Evolutionary conservation across 208 protist genomes (phyloP).

Genomic region (Wallacemonas sp.): DNA sequence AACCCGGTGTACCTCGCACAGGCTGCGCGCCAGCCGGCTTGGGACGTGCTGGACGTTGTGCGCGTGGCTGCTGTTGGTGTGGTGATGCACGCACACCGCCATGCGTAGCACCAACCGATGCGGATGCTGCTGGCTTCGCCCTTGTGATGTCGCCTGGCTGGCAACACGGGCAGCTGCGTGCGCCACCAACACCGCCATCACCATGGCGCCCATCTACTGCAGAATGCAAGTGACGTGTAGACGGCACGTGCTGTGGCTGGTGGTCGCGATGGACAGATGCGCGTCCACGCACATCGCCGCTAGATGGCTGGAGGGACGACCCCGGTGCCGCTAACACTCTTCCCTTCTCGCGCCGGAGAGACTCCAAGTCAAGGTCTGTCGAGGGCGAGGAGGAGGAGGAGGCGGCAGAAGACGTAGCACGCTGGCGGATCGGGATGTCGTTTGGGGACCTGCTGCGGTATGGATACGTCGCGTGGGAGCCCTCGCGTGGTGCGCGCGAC

Average conservation of each 20-base stretch:
- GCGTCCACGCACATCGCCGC: neutral
- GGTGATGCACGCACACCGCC: too few relatives aligned
- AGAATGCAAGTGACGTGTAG: too few relatives aligned
- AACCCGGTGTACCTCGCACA: neutral
- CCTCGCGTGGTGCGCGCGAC: neutral
- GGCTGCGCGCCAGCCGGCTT: neutral
- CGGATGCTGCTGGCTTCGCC: neutral
- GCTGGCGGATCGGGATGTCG: too few relatives aligned
- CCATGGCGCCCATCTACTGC: too few relatives aligned
- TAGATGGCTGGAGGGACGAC: neutral
- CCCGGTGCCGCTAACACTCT: neutral
- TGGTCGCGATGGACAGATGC: too few relatives aligned
- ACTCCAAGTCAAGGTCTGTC: conserved; percentile 5
- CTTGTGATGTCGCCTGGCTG: neutral
- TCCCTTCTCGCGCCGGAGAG: neutral
- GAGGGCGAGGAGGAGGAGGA: neutral
- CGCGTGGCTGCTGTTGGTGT: neutral
- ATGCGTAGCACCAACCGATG: neutral
- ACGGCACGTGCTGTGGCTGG: too few relatives aligned
- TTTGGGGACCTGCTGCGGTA: neutral
- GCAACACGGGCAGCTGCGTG: conserved; percentile 1
- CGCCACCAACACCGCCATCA: too few relatives aligned
- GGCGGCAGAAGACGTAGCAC: too few relatives aligned
- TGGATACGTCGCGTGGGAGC: neutral
- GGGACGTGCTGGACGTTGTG: neutral